phyloP scores from a whole-genome alignment of 306 rosid genomes.

The Canavalia gladiata region DNA sequence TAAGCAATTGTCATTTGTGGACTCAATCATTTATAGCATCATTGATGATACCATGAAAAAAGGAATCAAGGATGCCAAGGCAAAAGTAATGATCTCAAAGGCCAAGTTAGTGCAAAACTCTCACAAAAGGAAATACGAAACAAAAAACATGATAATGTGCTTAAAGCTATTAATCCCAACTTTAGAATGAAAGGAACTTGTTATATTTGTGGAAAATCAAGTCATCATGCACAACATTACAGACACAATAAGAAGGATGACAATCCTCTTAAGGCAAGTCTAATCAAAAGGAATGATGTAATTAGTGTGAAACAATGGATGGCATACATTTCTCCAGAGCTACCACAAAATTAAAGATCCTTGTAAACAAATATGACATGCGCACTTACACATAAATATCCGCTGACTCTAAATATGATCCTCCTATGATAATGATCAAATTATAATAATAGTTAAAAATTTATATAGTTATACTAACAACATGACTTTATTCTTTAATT shows the following conservation, averaged over 20 bases:
- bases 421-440: neutral
- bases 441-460: neutral
- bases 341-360: no score
- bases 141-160: conserved; percentile 17
- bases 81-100: neutral
- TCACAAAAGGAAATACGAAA: neutral
- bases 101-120: neutral
- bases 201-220: neutral
- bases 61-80: neutral
- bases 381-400: neutral
- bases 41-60: neutral
- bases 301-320: neutral
- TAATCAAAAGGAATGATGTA: neutral
- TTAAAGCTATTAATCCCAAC: neutral
- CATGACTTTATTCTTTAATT: no score
- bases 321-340: no score
- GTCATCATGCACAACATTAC: neutral
- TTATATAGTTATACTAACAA: no score
- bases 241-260: neutral
- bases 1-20: neutral
- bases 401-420: neutral
- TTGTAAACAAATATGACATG: no score
- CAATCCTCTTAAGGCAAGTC: conserved; percentile 2
- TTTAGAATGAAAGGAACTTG: neutral
- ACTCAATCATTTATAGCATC: neutral